A percentile compares a stretch with the other conserved stretches of the same genome.
These are phyloP conservation scores for Cryptococcus deneoformans DNA, from an alignment of 1,284 basidiomycete species.

Conservation along the genomic window DNA sequence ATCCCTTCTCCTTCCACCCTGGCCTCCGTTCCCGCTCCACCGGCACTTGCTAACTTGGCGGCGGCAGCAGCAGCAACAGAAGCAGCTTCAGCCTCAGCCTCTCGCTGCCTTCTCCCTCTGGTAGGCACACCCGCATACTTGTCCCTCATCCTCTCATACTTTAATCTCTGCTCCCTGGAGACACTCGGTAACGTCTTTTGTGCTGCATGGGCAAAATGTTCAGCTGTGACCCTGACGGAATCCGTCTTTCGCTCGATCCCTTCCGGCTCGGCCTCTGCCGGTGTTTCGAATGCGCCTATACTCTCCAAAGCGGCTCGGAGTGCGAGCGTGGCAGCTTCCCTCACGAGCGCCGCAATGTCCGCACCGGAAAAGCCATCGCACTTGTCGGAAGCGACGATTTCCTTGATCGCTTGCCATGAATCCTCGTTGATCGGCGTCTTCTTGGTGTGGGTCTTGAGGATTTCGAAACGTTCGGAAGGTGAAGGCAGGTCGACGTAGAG, in stretches of 20 bases:
- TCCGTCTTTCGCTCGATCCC: conserved; percentile 16
- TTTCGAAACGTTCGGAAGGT: conserved; percentile 75
- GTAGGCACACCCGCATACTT: conserved; percentile 70
- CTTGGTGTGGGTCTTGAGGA: conserved; percentile 67
- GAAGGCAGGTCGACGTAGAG: conserved; percentile 92
- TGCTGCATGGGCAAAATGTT: conserved; percentile 73
- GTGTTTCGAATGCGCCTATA: conserved; percentile 58
- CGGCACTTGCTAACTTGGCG: neutral
- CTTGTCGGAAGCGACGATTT: conserved; percentile 49
- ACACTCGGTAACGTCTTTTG: conserved; percentile 87
- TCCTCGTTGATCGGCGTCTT: conserved; percentile 66
- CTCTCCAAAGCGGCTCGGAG: conserved; percentile 67
- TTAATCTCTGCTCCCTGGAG: conserved; percentile 69
- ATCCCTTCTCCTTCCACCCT: neutral
- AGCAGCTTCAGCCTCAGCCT: conserved; percentile 17
- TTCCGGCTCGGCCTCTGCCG: conserved; percentile 33
- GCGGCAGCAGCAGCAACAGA: neutral
- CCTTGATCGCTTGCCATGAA: conserved; percentile 38
- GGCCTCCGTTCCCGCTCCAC: neutral
- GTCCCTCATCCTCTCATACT: conserved; percentile 73
- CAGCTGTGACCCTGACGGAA: conserved; percentile 51
- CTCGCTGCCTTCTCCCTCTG: conserved; percentile 39
- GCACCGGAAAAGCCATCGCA: conserved; percentile 89
- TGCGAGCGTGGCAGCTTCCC: conserved; percentile 86
- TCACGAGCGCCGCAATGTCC: conserved; percentile 78